Percentiles rank a stretch among this genome's conserved stretches.
phyloP scores from a whole-genome alignment of 1,284 basidiomycete genomes.

The Mycocalia duriaeana region DNA sequence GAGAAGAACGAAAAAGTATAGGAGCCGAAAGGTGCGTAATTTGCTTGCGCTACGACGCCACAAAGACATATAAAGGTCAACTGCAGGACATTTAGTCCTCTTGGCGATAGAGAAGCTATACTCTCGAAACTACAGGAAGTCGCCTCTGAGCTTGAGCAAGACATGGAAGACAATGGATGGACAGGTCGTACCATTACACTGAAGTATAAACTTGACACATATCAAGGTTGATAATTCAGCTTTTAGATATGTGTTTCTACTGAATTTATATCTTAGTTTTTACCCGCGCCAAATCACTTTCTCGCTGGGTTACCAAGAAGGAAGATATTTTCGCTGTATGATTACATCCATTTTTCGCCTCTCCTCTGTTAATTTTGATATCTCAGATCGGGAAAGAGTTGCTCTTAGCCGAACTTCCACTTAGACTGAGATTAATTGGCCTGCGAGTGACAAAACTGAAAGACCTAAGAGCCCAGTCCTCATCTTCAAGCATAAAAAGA shows the following conservation, averaged over 20 bases:
- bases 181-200: conserved; percentile 73
- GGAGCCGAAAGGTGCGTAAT: conserved; percentile 73
- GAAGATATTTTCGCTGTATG: conserved; percentile 75
- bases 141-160: conserved; percentile 73
- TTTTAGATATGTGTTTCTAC: too few relatives aligned
- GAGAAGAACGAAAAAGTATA: conserved; percentile 85
- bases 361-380: conserved; percentile 10
- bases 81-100: conserved; percentile 69
- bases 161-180: conserved; percentile 71
- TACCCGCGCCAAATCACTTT: conserved; percentile 76
- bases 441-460: conserved; percentile 81
- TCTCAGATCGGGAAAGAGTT: conserved; percentile 75
- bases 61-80: neutral
- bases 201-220: conserved; percentile 79
- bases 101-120: conserved; percentile 63
- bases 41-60: conserved; percentile 3
- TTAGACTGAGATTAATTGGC: conserved; percentile 77
- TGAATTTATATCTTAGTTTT: conserved; percentile 52
- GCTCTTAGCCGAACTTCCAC: conserved; percentile 73
- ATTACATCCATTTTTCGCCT: too few relatives aligned
- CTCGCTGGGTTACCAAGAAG: conserved; percentile 71
- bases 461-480: conserved; percentile 56
- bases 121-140: conserved; percentile 74
- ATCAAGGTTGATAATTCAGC: conserved; percentile 47
- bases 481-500: conserved; percentile 55